These are phyloP conservation scores for Annulohypoxylon nitens DNA, from an alignment of 495 filamentous ascomycete species.

Conservation along the genomic window DNA sequence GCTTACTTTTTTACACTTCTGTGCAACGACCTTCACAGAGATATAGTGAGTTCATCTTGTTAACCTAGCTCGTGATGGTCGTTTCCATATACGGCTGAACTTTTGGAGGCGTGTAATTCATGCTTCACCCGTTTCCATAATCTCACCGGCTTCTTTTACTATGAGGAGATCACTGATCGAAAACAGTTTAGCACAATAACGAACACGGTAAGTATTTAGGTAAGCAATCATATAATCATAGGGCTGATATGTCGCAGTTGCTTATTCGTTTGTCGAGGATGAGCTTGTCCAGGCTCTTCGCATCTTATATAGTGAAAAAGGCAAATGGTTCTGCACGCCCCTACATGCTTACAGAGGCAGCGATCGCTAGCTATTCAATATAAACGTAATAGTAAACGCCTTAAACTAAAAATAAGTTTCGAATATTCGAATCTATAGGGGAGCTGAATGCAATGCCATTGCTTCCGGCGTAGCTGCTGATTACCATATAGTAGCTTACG, in stretches of 20 bases:
- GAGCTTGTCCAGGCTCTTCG: not conserved
- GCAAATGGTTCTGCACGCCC: not conserved
- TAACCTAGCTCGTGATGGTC: too few species aligned
- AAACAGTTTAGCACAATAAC: not conserved
- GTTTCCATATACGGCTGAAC: too few species aligned
- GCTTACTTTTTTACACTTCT: too few species aligned
- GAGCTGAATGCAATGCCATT: not conserved
- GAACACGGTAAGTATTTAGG: not conserved
- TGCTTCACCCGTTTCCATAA: too few species aligned
- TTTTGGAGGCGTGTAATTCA: too few species aligned
- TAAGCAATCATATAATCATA: not conserved
- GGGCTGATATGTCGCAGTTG: not conserved
- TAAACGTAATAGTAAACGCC: not conserved
- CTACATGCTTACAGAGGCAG: not conserved
- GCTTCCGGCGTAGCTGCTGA: not conserved
- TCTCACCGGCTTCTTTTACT: not conserved
- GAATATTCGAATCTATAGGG: not conserved
- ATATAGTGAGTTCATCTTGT: too few species aligned
- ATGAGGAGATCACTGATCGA: not conserved
- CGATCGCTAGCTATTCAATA: not conserved
- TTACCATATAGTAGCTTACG: slow-evolving; percentile 8
- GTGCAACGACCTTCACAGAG: too few species aligned
- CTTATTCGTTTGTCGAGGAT: not conserved
- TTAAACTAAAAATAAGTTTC: not conserved
- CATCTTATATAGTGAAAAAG: slow-evolving; percentile 12